Percentiles rank a stretch among this genome's conserved stretches.
Evolutionary conservation across 352 stramenopile genomes (phyloP).

Genomic region (Phytopythium helicoides): DNA sequence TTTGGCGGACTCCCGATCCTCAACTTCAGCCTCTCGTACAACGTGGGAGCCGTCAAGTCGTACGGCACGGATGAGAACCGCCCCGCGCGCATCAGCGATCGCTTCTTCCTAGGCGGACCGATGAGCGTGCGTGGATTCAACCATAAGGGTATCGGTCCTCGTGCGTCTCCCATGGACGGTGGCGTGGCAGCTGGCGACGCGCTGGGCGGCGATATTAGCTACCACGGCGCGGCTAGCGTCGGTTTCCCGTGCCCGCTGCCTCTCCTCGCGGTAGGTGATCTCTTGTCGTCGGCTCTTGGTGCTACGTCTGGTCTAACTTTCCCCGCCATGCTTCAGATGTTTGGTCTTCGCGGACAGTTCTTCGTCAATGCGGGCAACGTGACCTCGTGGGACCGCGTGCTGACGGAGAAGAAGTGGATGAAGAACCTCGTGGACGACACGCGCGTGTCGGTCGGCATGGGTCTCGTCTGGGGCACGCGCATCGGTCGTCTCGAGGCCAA

Average conservation of each 20-base stretch:
- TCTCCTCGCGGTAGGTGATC: constrained; percentile 66
- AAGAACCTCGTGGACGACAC: constrained; percentile 87
- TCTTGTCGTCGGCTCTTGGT: not conserved
- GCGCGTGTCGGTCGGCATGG: constrained; percentile 80
- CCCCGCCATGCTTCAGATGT: constrained; percentile 34
- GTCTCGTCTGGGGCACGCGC: constrained; percentile 83
- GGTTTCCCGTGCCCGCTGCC: constrained; percentile 85
- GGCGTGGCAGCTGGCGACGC: constrained; percentile 81
- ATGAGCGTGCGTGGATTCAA: constrained; percentile 90
- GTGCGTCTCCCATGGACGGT: constrained; percentile 83
- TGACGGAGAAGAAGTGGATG: constrained; percentile 90
- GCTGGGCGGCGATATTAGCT: constrained; percentile 88
- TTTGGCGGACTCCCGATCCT: constrained; percentile 66
- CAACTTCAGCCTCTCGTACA: constrained; percentile 80
- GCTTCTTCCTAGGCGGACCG: constrained; percentile 89
- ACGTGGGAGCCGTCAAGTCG: constrained; percentile 77
- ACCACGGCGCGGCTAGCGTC: constrained; percentile 79
- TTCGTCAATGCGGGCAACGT: constrained; percentile 91
- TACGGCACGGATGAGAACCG: constrained; percentile 69
- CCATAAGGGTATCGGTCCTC: constrained; percentile 87
- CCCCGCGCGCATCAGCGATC: constrained; percentile 89
- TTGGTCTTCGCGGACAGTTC: constrained; percentile 85
- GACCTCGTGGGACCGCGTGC: constrained; percentile 78
- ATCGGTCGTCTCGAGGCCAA: constrained; percentile 90
- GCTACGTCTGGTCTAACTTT: constrained; percentile 1